Evolutionary conservation across 176 grass and related monocot genomes (phyloP).

Genomic region (Melocanna baccifera): DNA sequence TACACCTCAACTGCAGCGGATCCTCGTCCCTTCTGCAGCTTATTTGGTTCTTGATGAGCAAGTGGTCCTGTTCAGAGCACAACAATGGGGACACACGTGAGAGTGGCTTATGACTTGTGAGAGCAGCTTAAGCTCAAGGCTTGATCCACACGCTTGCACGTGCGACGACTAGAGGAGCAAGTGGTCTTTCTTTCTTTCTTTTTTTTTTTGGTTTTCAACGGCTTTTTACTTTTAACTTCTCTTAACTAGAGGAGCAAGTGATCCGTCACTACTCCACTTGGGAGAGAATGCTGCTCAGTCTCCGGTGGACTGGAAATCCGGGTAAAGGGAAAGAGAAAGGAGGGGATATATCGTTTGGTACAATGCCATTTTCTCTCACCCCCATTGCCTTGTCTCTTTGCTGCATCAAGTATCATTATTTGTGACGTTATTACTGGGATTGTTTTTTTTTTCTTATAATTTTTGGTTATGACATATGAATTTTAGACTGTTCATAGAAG

Average conservation of each 20-base stretch:
- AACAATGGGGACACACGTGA: not conserved
- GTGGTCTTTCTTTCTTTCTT: no score
- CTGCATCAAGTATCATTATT: not conserved
- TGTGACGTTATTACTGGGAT: conserved; percentile 6
- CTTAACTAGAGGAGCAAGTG: no score
- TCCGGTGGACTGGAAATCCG: conserved; percentile 30
- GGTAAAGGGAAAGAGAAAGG: not conserved
- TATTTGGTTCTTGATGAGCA: not conserved
- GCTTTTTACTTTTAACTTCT: no score
- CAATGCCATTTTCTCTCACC: not conserved
- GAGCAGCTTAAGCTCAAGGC: conserved; percentile 8
- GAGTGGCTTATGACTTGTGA: conserved; percentile 18
- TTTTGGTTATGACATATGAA: no score
- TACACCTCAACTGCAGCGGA: not conserved
- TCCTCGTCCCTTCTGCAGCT: not conserved
- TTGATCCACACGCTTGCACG: conserved; percentile 45
- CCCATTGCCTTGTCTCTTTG: conserved; percentile 30
- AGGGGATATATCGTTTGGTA: not conserved
- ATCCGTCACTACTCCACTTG: not conserved
- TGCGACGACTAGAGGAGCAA: conserved; percentile 13
- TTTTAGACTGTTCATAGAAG: no score
- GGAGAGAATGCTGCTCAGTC: not conserved
- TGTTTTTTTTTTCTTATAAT: no score
- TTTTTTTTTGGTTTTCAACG: no score
- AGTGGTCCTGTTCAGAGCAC: not conserved